phyloP scores from a whole-genome alignment of 345 rosid genomes.

The Gossypium turneri region DNA sequence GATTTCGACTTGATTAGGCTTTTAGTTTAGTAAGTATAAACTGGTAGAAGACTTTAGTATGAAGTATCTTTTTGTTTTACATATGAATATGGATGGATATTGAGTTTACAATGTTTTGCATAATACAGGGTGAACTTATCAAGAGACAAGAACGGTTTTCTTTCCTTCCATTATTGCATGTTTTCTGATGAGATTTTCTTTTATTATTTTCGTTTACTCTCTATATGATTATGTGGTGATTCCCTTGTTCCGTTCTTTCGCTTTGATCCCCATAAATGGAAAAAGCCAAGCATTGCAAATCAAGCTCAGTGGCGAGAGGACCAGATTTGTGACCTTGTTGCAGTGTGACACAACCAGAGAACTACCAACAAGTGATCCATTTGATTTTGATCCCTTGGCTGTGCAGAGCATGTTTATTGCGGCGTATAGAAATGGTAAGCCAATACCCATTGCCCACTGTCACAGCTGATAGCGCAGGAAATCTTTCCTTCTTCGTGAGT shows the following conservation, averaged over 20 bases:
- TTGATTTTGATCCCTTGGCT: too few species aligned
- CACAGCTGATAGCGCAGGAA: not conserved
- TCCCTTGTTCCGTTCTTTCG: not conserved
- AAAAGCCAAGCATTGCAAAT: not conserved
- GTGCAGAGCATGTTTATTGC: not conserved
- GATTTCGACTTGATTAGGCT: slow-evolving; percentile 2
- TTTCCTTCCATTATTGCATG: not conserved
- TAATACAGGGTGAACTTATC: not conserved
- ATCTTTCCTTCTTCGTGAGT: not conserved
- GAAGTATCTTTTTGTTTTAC: not conserved
- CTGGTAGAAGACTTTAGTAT: not conserved
- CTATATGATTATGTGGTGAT: not conserved
- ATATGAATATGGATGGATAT: not conserved
- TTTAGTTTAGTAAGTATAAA: not conserved
- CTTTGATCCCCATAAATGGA: not conserved
- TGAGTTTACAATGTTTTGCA: not conserved
- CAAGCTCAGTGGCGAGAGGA: too few species aligned
- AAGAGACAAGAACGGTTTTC: not conserved
- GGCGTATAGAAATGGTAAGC: not conserved
- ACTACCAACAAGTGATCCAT: not conserved
- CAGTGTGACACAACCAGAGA: not conserved
- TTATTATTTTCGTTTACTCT: not conserved
- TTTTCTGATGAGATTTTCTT: not conserved
- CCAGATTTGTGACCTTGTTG: not conserved
- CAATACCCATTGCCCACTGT: not conserved